These are phyloP conservation scores for Ensete glaucum DNA, from an alignment of 176 grass and related monocot species.

Conservation along the genomic window DNA sequence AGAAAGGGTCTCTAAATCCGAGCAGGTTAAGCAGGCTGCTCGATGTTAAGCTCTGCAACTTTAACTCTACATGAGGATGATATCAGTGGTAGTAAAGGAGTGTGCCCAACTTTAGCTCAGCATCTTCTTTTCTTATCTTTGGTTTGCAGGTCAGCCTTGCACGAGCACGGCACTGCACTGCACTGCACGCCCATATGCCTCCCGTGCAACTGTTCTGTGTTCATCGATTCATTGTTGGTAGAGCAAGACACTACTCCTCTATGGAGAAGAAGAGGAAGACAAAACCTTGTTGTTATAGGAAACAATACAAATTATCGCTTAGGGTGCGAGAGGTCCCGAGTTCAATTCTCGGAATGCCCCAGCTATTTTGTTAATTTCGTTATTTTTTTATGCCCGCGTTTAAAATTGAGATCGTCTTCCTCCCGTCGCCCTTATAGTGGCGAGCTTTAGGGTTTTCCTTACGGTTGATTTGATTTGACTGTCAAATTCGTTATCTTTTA, in stretches of 20 bases:
- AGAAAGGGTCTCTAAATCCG: not conserved
- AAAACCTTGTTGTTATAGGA: rapidly evolving
- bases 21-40: not conserved
- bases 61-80: not conserved
- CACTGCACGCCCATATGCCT: not conserved
- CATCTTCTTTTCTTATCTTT: not conserved
- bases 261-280: too few relatives aligned
- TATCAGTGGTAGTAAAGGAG: too few relatives aligned
- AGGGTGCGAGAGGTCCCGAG: constrained; percentile 64
- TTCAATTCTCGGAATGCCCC: constrained; percentile 67
- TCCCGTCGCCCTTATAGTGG: too few relatives aligned
- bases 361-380: too few relatives aligned
- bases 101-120: not conserved
- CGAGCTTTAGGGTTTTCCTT: too few relatives aligned
- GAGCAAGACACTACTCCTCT: too few relatives aligned
- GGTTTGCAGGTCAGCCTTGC: not conserved
- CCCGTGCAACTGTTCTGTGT: too few relatives aligned
- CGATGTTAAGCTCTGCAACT: not conserved
- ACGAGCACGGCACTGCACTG: not conserved
- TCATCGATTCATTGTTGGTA: too few relatives aligned
- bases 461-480: too few relatives aligned
- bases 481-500: too few relatives aligned
- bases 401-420: too few relatives aligned
- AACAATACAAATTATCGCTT: constrained; percentile 31
- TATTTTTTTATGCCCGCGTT: too few relatives aligned